phyloP scores from a whole-genome alignment of 179 eudicot genomes.

The Carnegiea gigantea region DNA sequence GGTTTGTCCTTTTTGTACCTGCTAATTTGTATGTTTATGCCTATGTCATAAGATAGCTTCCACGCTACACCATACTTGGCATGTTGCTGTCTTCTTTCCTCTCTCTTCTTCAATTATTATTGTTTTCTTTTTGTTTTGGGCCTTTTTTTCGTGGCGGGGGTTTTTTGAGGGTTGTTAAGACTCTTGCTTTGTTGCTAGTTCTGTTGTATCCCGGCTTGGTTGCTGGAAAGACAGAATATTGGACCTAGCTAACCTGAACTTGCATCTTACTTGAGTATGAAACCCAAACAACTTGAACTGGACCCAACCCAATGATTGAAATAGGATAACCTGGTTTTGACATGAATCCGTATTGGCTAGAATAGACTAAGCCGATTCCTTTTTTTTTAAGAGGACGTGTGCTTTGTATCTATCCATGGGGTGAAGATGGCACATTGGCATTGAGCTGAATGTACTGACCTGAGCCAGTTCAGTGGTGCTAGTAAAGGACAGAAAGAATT shows the following conservation, averaged over 20 bases:
- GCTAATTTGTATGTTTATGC: not conserved
- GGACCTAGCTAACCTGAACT: not conserved
- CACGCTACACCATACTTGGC: not conserved
- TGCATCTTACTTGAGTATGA: no score
- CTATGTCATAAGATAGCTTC: not conserved
- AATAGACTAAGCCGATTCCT: not conserved
- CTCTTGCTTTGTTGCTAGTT: not conserved
- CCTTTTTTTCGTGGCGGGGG: not conserved
- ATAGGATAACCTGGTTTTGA: not conserved
- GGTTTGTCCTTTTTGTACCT: not conserved
- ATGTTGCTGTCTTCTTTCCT: not conserved
- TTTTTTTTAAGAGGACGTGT: not conserved
- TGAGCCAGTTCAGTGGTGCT: no score
- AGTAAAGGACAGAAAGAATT: no score
- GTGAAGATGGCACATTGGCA: no score
- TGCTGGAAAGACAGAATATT: not conserved
- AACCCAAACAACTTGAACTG: no score
- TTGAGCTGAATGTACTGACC: no score
- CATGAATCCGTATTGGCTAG: not conserved
- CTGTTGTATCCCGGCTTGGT: not conserved
- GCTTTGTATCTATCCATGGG: not conserved
- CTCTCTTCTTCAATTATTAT: not conserved
- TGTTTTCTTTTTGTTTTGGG: not conserved
- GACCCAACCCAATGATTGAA: not conserved
- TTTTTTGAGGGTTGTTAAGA: not conserved